Evolutionary conservation across 345 rosid genomes (phyloP).

Genomic region (Gossypium longicalyx): DNA sequence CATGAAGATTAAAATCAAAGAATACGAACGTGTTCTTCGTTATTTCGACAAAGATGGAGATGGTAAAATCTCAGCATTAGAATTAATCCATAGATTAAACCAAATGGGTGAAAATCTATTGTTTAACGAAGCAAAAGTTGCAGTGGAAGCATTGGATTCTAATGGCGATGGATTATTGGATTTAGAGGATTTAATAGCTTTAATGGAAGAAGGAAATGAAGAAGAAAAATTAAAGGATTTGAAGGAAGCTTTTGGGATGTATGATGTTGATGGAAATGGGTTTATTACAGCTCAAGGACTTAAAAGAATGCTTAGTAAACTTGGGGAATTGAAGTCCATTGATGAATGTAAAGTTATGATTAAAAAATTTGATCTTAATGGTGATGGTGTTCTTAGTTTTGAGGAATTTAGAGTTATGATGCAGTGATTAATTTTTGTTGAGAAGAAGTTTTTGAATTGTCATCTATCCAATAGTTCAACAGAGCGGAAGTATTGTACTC

Average conservation of each 20-base stretch:
- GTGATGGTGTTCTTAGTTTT: conserved; percentile 48
- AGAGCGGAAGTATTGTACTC: too few species aligned
- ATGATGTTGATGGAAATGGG: conserved; percentile 37
- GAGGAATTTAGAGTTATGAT: conserved; percentile 47
- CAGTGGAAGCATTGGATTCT: conserved; percentile 28
- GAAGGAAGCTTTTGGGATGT: conserved; percentile 42
- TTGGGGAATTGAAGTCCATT: conserved; percentile 38
- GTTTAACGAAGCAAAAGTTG: conserved; percentile 29
- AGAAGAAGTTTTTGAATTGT: too few species aligned
- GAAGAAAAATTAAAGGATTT: conserved; percentile 44
- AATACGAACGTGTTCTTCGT: conserved; percentile 26
- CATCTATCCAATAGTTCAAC: fast-evolving
- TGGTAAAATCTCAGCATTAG: conserved; percentile 43
- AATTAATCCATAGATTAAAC: conserved; percentile 29
- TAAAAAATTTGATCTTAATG: conserved; percentile 34
- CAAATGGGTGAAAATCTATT: conserved; percentile 27
- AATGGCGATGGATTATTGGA: conserved; percentile 47
- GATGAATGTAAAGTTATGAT: conserved; percentile 47
- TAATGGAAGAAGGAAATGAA: conserved; percentile 43
- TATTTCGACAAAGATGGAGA: conserved; percentile 41
- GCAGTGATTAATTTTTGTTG: conserved; percentile 19
- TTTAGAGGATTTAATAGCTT: conserved; percentile 37
- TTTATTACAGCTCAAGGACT: conserved; percentile 35
- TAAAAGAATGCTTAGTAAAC: conserved; percentile 37
- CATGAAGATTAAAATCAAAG: neutral